phyloP scores from a whole-genome alignment of 257 asterid species.

The Rhazya stricta region DNA sequence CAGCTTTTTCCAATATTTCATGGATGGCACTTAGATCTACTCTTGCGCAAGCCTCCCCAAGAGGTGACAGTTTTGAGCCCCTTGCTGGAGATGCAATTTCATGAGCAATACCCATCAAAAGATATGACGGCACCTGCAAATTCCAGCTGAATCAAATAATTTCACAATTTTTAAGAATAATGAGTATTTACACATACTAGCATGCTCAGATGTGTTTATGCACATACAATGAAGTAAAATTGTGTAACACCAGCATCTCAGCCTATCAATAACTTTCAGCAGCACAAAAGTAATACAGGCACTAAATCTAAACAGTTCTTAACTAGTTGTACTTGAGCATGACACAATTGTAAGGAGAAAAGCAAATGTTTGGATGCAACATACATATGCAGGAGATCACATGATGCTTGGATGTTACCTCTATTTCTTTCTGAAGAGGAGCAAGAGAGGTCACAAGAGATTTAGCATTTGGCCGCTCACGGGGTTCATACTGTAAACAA shows the following conservation, averaged over 20 bases:
- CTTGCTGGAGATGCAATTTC: conserved; percentile 25
- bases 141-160: neutral
- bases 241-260: neutral
- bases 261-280: neutral
- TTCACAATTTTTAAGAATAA: neutral
- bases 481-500: conserved; percentile 45
- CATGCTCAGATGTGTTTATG: neutral
- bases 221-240: neutral
- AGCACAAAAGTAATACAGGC: neutral
- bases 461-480: conserved; percentile 41
- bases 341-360: neutral
- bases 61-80: conserved; percentile 33
- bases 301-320: neutral
- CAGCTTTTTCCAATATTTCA: conserved; percentile 37
- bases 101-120: conserved; percentile 35
- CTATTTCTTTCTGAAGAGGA: conserved; percentile 38
- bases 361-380: neutral
- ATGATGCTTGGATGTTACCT: conserved; percentile 18
- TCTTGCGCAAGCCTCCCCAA: conserved; percentile 46
- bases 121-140: conserved; percentile 40
- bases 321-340: neutral
- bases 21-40: conserved; percentile 42
- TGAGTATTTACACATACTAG: neutral
- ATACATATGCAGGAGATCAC: neutral
- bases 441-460: conserved; percentile 35